phyloP scores from a whole-genome alignment of 2,329 filamentous ascomycete genomes.

The Blastomyces gilchristii region DNA sequence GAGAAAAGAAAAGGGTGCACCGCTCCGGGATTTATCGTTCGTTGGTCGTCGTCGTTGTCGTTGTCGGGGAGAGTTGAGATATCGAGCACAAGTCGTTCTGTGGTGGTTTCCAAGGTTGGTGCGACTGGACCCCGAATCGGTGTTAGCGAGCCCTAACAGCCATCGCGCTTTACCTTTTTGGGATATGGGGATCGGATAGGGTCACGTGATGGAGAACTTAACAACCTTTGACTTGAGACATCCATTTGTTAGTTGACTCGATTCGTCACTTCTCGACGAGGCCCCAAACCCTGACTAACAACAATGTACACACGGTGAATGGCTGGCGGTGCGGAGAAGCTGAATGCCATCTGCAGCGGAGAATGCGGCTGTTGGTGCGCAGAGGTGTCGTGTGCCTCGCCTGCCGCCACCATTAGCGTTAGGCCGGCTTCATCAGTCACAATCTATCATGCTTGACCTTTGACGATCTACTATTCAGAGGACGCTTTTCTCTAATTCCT shows the following conservation, averaged over 20 bases:
- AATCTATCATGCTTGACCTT: not conserved
- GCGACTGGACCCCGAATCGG: conserved; percentile 1
- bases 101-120: conserved; percentile 4
- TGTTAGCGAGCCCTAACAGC: conserved; percentile 5
- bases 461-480: not conserved
- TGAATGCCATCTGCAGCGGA: not conserved
- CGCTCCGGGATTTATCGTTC: not conserved
- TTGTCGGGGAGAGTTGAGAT: not conserved
- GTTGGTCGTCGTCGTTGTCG: conserved; percentile 3
- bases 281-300: not conserved
- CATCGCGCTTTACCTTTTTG: not conserved
- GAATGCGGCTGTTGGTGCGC: not conserved
- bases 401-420: too few relatives aligned
- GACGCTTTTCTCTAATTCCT: too few relatives aligned
- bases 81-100: not conserved
- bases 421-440: not conserved
- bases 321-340: not conserved
- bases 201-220: not conserved
- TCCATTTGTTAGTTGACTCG: not conserved
- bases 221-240: not conserved
- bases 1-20: not conserved
- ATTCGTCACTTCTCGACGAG: not conserved
- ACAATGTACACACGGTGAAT: not conserved
- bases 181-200: not conserved
- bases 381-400: not conserved